These are phyloP conservation scores for Penicillium samsonianum DNA, from an alignment of 495 filamentous ascomycete genomes.

Conservation along the genomic window DNA sequence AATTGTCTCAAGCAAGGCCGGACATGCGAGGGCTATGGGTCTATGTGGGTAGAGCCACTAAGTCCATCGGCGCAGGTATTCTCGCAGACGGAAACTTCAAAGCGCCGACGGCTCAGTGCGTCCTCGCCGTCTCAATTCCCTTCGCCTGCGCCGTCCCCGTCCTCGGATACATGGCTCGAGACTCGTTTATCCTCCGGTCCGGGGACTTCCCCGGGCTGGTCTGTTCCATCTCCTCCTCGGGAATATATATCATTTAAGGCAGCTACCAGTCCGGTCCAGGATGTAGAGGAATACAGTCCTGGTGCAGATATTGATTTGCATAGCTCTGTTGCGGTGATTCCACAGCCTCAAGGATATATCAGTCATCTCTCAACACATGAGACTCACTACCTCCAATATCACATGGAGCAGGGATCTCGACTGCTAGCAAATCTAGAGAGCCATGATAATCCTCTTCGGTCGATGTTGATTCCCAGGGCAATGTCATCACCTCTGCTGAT, in stretches of 20 bases:
- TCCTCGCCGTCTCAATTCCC: conserved; percentile 9
- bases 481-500: conserved; percentile 45
- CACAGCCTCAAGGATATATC: conserved; percentile 19
- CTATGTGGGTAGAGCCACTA: conserved; percentile 45
- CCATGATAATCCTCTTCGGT: conserved; percentile 44
- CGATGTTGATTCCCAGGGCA: conserved; percentile 44
- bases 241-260: conserved; percentile 1
- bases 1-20: conserved; percentile 44
- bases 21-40: conserved; percentile 46
- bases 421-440: conserved; percentile 46
- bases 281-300: neutral
- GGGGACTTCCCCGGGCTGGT: conserved; percentile 8
- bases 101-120: conserved; percentile 29
- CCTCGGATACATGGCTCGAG: conserved; percentile 20
- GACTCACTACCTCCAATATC: conserved; percentile 48
- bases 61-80: conserved; percentile 39
- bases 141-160: conserved; percentile 27
- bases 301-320: neutral
- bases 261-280: neutral
- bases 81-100: conserved; percentile 25
- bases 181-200: conserved; percentile 16
- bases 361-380: conserved; percentile 40
- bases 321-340: conserved; percentile 12
- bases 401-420: conserved; percentile 42
- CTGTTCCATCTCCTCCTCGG: conserved; percentile 15